Base-by-base conservation (phyloP, 2,329 filamentous ascomycete species). In the Exophiala sp. region DNA sequence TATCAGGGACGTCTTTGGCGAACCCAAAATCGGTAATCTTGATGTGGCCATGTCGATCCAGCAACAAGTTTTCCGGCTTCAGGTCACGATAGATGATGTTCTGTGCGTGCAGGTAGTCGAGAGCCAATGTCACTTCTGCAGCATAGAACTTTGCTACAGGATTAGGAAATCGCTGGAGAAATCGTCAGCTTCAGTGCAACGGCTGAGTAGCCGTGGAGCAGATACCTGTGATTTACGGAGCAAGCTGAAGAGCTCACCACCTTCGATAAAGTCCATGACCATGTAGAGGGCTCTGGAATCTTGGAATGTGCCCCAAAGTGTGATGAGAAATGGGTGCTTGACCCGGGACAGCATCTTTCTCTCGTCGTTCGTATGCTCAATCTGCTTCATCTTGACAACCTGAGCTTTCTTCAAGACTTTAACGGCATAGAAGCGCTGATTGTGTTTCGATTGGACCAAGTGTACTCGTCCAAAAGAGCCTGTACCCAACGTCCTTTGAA, bases 221-320 rank as follows among this genome's bases (percentile, higher is more conserved):
- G 51, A 82, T 83, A 81, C 92, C 86, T 79, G 85, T 54, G 92
- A 97, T 74, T 99, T 97, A 65, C 94, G 83, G 65, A 99, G 77
- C 65, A 99, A 75, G 63, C 92, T 97, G 72, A 99, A 99, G 50
- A 99, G 79, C 78, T 99, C 94, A 67, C 94, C 94, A 63, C 94
- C 94, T 74, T 99, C 94, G 50, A 99, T 92, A 76, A 99, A 99
- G 72, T 99, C 94, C 94, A 99, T 99, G 66, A 99, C 94, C 94
- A 99, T 99, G 81, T 99, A 99, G 34, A 99, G 78, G 70, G 96
- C 97, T 75, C 86, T 91, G 47, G 86, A 82, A 68, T 99, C 94
- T 70, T 97, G 92, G 72, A 97, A 99, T 8, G 94, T 99, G 54
- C 94, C 94, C 94, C 94, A 99, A 38, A 99, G 79, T 1, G 94